Percentiles rank a stretch among this genome's conserved stretches.
These are phyloP conservation scores for Umbelopsis sp. DNA, from an alignment of 371 early-diverging fungal species.

Conservation along the genomic window DNA sequence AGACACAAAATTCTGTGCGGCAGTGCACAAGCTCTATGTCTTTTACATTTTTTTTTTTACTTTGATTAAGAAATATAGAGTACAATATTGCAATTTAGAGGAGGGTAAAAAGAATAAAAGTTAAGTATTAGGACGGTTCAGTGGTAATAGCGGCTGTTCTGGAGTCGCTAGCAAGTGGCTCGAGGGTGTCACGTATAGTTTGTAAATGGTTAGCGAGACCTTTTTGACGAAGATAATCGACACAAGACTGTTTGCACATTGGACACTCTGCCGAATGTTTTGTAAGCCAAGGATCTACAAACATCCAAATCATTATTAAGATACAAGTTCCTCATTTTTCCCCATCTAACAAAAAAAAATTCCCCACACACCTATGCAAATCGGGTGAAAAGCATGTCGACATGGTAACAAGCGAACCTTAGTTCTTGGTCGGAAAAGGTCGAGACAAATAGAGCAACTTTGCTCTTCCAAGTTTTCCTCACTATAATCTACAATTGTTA, in stretches of 20 bases:
- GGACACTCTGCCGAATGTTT: conserved; percentile 14
- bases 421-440: conserved; percentile 65
- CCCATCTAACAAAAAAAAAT: too few species aligned
- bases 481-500: conserved; percentile 27
- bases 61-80: too few species aligned
- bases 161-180: background rate
- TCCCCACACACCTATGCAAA: conserved; percentile 69
- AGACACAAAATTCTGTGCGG: too few species aligned
- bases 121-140: background rate
- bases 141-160: background rate
- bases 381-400: conserved; percentile 81
- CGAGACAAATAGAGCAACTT: conserved; percentile 67
- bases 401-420: conserved; percentile 73
- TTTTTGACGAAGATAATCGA: background rate
- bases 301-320: background rate
- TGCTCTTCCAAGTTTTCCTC: conserved; percentile 10
- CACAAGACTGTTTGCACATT: conserved; percentile 4
- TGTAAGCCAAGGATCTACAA: conserved; percentile 6
- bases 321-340: too few species aligned
- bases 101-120: background rate
- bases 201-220: background rate
- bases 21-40: too few species aligned
- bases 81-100: too few species aligned
- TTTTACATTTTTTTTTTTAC: too few species aligned
- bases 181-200: background rate